These are phyloP conservation scores for Diaporthe nobilis DNA, from an alignment of 2,329 filamentous ascomycete genomes.

Conservation along the genomic window DNA sequence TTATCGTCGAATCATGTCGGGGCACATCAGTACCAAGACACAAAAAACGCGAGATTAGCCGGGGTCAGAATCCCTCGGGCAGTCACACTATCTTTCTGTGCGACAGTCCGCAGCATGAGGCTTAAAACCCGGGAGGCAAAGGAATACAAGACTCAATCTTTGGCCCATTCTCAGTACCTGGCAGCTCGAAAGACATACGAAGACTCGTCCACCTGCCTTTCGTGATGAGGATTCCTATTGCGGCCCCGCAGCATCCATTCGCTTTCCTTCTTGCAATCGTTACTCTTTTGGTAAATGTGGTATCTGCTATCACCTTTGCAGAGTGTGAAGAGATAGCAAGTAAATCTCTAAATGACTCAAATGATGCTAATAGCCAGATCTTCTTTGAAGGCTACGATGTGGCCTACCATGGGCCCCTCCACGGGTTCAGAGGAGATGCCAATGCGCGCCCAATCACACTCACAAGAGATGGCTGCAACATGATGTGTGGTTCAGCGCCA, in stretches of 20 bases:
- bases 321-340: neutral
- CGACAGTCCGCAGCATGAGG: neutral
- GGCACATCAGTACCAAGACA: neutral
- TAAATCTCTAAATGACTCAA: neutral
- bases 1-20: constrained; percentile 25
- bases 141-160: neutral
- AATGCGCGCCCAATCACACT: neutral
- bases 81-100: neutral
- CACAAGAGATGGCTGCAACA: neutral
- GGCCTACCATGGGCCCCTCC: neutral
- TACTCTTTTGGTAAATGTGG: neutral
- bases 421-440: constrained; percentile 3
- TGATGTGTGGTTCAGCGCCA: neutral
- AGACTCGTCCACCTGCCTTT: neutral
- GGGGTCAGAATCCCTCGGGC: constrained; percentile 1
- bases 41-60: constrained; percentile 15
- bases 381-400: neutral
- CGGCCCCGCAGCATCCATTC: neutral
- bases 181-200: neutral
- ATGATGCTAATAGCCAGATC: neutral
- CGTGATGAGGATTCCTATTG: neutral
- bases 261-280: neutral
- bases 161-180: too few species aligned
- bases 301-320: neutral
- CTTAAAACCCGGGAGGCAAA: neutral